phyloP scores from a whole-genome alignment of 495 filamentous ascomycete species.

The Annulohypoxylon bovei region DNA sequence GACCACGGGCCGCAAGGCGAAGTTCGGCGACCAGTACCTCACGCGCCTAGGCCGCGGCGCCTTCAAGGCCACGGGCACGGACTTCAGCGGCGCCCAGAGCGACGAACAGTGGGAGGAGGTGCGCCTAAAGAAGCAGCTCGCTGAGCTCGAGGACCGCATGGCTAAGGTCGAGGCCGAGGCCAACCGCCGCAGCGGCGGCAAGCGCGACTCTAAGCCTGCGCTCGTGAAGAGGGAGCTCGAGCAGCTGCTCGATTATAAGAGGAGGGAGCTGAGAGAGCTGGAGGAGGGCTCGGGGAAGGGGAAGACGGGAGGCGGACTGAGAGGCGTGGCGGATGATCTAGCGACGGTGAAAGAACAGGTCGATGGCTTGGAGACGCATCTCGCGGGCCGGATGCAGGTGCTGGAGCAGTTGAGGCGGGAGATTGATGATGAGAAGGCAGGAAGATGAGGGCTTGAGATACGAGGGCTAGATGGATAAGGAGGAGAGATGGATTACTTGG shows the following conservation, averaged over 20 bases:
- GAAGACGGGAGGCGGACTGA: conserved; percentile 67
- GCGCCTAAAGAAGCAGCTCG: conserved; percentile 87
- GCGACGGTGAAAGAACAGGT: conserved; percentile 80
- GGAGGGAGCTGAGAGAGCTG: conserved; percentile 70
- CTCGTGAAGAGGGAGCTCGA: conserved; percentile 94
- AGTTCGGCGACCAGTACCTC: conserved; percentile 97
- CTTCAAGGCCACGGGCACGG: conserved; percentile 81
- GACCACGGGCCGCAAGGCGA: conserved; percentile 84
- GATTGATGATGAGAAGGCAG: conserved; percentile 72
- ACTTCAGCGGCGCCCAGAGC: conserved; percentile 78
- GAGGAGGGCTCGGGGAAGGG: conserved; percentile 80
- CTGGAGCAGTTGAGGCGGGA: conserved; percentile 66
- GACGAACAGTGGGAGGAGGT: conserved; percentile 97
- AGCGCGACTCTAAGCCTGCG: conserved; percentile 76
- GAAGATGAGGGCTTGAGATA: conserved; percentile 43
- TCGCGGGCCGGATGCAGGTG: conserved; percentile 67
- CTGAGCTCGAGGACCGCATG: conserved; percentile 86
- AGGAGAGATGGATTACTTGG: background rate
- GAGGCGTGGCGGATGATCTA: conserved; percentile 73
- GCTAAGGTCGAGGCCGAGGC: conserved; percentile 76
- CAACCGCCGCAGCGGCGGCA: conserved; percentile 64
- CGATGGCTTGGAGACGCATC: conserved; percentile 70
- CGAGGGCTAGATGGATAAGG: background rate
- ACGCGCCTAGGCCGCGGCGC: conserved; percentile 82
- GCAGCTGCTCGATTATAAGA: conserved; percentile 84